Conservation (phyloP, 1,284 basidiomycete species). For the Laetiporus sulphureus region DNA sequence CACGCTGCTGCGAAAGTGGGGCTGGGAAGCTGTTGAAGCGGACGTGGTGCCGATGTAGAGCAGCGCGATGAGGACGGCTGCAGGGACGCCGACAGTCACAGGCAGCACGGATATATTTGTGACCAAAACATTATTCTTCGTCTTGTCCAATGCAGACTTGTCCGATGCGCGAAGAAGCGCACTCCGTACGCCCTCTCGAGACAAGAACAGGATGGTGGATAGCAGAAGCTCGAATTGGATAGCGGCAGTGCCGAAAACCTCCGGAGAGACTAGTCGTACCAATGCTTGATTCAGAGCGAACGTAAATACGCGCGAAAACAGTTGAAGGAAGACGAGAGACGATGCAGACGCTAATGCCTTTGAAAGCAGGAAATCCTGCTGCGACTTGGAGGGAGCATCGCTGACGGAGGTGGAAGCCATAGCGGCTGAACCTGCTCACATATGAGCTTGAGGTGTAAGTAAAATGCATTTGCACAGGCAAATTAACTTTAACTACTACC, state of each 20-base stretch:
- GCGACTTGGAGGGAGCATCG: too few relatives aligned
- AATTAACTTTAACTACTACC: too few relatives aligned
- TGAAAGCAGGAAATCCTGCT: slow-evolving; percentile 9
- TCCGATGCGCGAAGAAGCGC: slow-evolving; percentile 52
- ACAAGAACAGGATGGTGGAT: slow-evolving; percentile 87
- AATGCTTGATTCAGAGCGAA: slow-evolving; percentile 87
- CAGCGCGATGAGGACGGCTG: slow-evolving; percentile 21
- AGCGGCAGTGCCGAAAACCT: slow-evolving; percentile 80
- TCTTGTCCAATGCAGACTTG: not conserved
- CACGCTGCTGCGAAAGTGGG: slow-evolving; percentile 60
- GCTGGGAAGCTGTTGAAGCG: slow-evolving; percentile 37
- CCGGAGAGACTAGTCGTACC: slow-evolving; percentile 79
- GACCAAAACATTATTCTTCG: slow-evolving; percentile 9
- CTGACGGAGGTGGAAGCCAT: too few relatives aligned
- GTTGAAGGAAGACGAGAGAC: slow-evolving; percentile 83
- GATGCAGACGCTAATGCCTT: slow-evolving; percentile 52
- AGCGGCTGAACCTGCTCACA: too few relatives aligned
- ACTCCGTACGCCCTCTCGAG: slow-evolving; percentile 86
- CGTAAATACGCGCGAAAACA: slow-evolving; percentile 79
- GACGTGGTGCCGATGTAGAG: slow-evolving; percentile 24
- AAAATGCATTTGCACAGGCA: too few relatives aligned
- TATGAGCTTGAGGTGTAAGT: too few relatives aligned
- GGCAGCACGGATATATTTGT: slow-evolving; percentile 29
- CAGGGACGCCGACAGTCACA: slow-evolving; percentile 25
- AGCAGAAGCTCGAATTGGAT: slow-evolving; percentile 85